phyloP scores from a whole-genome alignment of 176 grass and related monocot genomes.

The Carex cristatella region DNA sequence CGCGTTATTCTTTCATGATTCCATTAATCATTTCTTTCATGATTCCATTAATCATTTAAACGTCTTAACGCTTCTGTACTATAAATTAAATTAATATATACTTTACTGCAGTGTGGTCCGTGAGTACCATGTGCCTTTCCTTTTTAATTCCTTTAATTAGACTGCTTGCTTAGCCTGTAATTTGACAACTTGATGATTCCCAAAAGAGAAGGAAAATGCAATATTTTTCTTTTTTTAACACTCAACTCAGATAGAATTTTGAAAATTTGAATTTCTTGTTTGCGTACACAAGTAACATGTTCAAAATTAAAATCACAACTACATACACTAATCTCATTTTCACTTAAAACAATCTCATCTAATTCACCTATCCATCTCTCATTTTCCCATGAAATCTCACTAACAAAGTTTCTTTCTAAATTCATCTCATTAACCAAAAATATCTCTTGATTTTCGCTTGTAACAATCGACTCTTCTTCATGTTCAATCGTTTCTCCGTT shows the following conservation, averaged over 20 bases:
- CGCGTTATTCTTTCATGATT: neutral
- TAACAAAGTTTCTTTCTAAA: slow-evolving; percentile 4
- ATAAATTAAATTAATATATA: neutral
- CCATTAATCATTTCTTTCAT: neutral
- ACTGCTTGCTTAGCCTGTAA: neutral
- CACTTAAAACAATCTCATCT: neutral
- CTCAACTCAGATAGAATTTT: neutral
- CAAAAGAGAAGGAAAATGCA: neutral
- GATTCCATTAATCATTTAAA: neutral
- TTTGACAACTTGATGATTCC: neutral
- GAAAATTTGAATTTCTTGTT: neutral
- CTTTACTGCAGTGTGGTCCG: neutral
- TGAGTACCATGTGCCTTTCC: neutral
- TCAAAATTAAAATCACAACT: neutral
- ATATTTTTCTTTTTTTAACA: neutral
- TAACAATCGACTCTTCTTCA: neutral
- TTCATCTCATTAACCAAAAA: neutral
- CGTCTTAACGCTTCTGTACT: neutral
- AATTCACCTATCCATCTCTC: neutral
- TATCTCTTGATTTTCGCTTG: neutral
- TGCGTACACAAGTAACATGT: neutral
- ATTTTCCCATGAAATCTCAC: slow-evolving; percentile 6
- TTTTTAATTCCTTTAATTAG: neutral
- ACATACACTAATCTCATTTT: slow-evolving; percentile 11
- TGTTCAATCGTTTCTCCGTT: neutral